These are phyloP conservation scores for Suhomyces faveliae DNA, from an alignment of 805 yeast genomes.

Conservation along the genomic window DNA sequence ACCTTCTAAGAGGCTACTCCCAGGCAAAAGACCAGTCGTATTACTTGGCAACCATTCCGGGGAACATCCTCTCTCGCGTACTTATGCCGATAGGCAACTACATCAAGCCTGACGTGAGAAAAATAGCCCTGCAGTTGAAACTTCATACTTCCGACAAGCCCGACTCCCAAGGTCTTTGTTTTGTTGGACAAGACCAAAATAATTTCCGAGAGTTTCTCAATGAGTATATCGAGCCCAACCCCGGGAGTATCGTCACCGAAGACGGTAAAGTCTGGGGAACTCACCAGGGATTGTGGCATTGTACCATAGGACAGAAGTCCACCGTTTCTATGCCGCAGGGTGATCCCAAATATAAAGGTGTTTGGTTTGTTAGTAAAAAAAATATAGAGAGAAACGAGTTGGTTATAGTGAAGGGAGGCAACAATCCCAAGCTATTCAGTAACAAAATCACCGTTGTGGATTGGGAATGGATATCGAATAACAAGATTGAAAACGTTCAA, in stretches of 20 bases:
- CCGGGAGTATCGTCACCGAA: constrained; percentile 78
- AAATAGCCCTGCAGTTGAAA: constrained; percentile 53
- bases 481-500: constrained; percentile 8
- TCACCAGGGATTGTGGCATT: constrained; percentile 89
- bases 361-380: constrained; percentile 86
- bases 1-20: constrained; percentile 58
- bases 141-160: constrained; percentile 74
- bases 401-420: constrained; percentile 71
- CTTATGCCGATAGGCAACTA: constrained; percentile 81
- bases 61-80: constrained; percentile 42
- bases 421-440: constrained; percentile 55
- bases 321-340: constrained; percentile 89
- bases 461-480: constrained; percentile 46
- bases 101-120: constrained; percentile 71
- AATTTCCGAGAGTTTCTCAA: constrained; percentile 69
- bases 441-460: constrained; percentile 40
- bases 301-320: constrained; percentile 88
- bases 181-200: constrained; percentile 65
- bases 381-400: constrained; percentile 62
- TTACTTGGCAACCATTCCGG: constrained; percentile 70
- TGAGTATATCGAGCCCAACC: constrained; percentile 69
- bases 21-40: constrained; percentile 84
- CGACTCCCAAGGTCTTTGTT: constrained; percentile 94
- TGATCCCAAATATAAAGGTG: constrained; percentile 67
- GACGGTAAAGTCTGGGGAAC: constrained; percentile 75